These are phyloP conservation scores for Penicillium sp. DNA, from an alignment of 2,329 filamentous ascomycete species.

Conservation along the genomic window DNA sequence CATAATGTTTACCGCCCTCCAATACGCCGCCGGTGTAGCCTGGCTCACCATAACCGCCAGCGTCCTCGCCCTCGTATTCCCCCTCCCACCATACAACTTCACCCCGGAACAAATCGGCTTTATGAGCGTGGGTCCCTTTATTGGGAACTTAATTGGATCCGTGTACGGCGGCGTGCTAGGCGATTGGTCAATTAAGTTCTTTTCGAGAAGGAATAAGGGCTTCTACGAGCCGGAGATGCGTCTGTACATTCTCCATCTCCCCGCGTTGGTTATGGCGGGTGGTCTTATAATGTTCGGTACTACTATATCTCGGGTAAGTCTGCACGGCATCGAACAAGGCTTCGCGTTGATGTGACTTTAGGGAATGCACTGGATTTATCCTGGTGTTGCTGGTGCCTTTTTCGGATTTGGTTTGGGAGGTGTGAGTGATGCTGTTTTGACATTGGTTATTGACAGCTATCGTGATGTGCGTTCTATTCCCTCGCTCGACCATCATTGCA, in stretches of 20 bases:
- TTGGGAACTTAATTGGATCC: conserved; percentile 42
- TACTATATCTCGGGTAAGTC: conserved; percentile 36
- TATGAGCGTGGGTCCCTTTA: conserved; percentile 35
- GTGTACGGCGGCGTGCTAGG: conserved; percentile 42
- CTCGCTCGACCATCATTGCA: background rate
- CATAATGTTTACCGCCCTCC: conserved; percentile 40
- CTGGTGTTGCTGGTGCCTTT: conserved; percentile 37
- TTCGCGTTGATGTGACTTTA: conserved; percentile 12
- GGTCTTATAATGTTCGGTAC: conserved; percentile 46
- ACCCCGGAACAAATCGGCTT: conserved; percentile 32
- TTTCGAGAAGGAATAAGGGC: conserved; percentile 46
- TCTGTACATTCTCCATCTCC: conserved; percentile 36
- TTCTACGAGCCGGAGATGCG: conserved; percentile 53
- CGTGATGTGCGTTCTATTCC: conserved; percentile 27
- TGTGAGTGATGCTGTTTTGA: conserved; percentile 32
- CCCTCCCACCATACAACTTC: conserved; percentile 35
- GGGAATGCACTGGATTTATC: conserved; percentile 47
- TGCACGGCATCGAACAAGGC: background rate
- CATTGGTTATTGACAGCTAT: conserved; percentile 31
- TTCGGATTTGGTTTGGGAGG: conserved; percentile 43
- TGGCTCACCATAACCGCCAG: conserved; percentile 35
- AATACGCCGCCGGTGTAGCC: conserved; percentile 41
- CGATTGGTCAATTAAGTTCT: conserved; percentile 41
- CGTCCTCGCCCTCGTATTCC: conserved; percentile 37
- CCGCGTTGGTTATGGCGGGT: conserved; percentile 41